phyloP scores from a whole-genome alignment of 176 grass and related monocot species.

The bread wheat (Triticum aestivum) region IWGSC_CS_RefSeq_v2.1 NC_057814.1:553005597-553006096 shows the following conservation, averaged over 20 bases:
- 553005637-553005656: not conserved
- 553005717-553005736: not conserved
- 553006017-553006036: too few relatives aligned
- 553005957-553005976: too few relatives aligned
- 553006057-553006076: conserved; percentile 63
- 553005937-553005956: not conserved
- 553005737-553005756: not conserved
- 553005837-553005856: not conserved
- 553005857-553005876: not conserved
- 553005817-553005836: not conserved
- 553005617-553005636: not conserved
- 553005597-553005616: not conserved
- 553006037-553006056: not conserved
- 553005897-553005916: not conserved
- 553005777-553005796: too few relatives aligned
- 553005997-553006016: too few relatives aligned
- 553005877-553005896: not conserved
- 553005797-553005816: not conserved
- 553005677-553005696: not conserved
- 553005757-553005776: not conserved
- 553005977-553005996: too few relatives aligned
- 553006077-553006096: too few relatives aligned
- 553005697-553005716: not conserved
- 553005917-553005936: not conserved
- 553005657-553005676: not conserved